A percentile compares a stretch with the other conserved stretches of the same genome.
Conservation (phyloP, 140 eudicot genomes). For the Ambrosia hybrid region DNA sequence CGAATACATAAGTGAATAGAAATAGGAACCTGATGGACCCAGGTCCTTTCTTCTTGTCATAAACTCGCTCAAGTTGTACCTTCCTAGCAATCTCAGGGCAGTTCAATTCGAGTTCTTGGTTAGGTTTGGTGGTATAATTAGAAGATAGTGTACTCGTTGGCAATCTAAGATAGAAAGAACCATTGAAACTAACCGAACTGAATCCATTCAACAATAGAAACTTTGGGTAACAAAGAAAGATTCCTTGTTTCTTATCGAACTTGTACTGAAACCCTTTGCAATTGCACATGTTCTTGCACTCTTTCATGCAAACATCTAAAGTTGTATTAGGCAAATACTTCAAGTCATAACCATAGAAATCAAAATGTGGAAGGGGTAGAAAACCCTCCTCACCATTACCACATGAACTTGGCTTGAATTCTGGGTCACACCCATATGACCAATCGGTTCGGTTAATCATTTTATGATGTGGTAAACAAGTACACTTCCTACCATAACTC, state of each 20-base stretch:
- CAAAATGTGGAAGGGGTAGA: constrained; percentile 37
- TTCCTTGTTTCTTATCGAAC: constrained; percentile 26
- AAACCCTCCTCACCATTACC: constrained; percentile 16
- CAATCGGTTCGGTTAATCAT: constrained; percentile 44
- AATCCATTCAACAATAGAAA: constrained; percentile 42
- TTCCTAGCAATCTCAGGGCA: constrained; percentile 17
- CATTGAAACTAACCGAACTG: constrained; percentile 28
- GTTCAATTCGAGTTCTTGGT: constrained; percentile 13
- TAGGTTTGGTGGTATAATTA: background rate
- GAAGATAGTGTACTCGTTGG: constrained; percentile 20
- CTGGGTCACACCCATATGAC: constrained; percentile 49
- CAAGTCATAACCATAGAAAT: constrained; percentile 49
- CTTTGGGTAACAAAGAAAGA: constrained; percentile 43
- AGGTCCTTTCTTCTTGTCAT: constrained; percentile 29
- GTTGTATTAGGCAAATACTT: constrained; percentile 36
- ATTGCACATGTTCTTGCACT: constrained; percentile 37
- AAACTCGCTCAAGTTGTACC: constrained; percentile 34
- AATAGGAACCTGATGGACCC: constrained; percentile 32
- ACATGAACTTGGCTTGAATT: constrained; percentile 13
- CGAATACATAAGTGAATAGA: constrained; percentile 40
- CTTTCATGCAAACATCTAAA: constrained; percentile 31
- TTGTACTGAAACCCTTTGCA: constrained; percentile 57
- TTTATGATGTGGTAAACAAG: constrained; percentile 48
- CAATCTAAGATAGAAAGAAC: constrained; percentile 34
- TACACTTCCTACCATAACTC: constrained; percentile 40